These are phyloP conservation scores for Thelephora aurantiotincta DNA, from an alignment of 768 basidiomycete species.

Conservation along the genomic window DNA sequence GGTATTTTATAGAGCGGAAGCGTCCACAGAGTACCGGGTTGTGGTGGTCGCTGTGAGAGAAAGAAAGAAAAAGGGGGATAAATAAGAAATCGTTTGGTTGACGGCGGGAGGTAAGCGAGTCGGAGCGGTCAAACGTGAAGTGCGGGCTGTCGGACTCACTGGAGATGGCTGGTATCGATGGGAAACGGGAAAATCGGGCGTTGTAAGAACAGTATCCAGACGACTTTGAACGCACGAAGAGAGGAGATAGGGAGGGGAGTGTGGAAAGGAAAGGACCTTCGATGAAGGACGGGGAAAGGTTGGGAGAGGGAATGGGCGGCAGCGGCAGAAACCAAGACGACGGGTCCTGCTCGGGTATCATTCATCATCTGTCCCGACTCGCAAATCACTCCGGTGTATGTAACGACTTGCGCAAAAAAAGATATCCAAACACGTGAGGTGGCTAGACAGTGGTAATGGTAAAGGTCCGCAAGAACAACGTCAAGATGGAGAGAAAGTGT, in stretches of 20 bases:
- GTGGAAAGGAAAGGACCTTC: background rate
- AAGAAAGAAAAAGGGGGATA: background rate
- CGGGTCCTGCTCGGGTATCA: background rate
- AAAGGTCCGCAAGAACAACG: background rate
- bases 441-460: conserved; percentile 4
- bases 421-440: conserved; percentile 1
- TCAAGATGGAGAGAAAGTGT: background rate
- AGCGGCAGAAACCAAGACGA: background rate
- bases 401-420: conserved; percentile 1
- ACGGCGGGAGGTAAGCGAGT: too few species aligned
- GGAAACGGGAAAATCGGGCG: too few species aligned
- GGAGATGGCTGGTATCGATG: too few species aligned
- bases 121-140: too few species aligned
- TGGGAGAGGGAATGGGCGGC: background rate
- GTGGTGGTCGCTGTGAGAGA: background rate
- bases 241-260: conserved; percentile 1
- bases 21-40: background rate
- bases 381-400: too few species aligned
- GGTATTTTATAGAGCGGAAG: too few species aligned
- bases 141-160: too few species aligned
- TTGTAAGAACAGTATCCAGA: too few species aligned
- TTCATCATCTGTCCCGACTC: background rate
- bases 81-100: background rate
- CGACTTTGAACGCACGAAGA: background rate
- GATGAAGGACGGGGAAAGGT: background rate